Conservation (phyloP, 441 rosid species). For the Eugenia klotzschiana region DNA sequence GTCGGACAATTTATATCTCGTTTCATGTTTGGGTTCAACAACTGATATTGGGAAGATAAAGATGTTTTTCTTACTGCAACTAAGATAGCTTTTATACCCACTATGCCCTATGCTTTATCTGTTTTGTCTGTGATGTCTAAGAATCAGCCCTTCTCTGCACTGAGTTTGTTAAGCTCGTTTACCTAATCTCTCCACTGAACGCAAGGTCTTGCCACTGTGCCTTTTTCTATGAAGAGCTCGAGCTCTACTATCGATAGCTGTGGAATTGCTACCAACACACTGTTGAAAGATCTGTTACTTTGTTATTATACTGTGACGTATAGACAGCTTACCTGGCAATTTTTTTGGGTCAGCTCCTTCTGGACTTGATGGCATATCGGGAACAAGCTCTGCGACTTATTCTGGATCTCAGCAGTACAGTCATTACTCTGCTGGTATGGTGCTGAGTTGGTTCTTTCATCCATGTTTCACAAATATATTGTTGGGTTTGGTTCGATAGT, state of each 20-base stretch:
- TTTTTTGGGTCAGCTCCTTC: constrained; percentile 69
- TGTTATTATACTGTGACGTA: not conserved
- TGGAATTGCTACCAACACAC: not conserved
- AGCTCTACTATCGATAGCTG: not conserved
- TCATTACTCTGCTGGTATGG: constrained; percentile 94
- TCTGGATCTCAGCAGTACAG: constrained; percentile 96
- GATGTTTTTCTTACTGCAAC: not conserved
- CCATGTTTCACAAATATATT: not conserved
- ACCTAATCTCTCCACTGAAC: not conserved
- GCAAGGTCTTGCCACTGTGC: not conserved
- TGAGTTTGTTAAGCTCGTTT: not conserved
- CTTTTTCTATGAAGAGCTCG: not conserved
- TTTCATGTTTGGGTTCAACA: not conserved
- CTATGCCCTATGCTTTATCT: not conserved
- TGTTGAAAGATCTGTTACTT: not conserved
- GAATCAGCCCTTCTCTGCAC: not conserved
- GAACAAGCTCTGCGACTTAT: constrained; percentile 95
- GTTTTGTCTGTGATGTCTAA: not conserved
- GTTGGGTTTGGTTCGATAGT: not conserved
- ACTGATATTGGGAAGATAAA: not conserved
- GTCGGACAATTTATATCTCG: constrained; percentile 12
- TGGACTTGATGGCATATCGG: constrained; percentile 92
- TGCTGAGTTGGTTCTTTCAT: constrained; percentile 7
- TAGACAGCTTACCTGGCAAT: constrained; percentile 11
- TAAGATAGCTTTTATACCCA: not conserved